Base-by-base conservation (phyloP, 176 grass and related monocot genomes). In the Juncus inflexus region DNA sequence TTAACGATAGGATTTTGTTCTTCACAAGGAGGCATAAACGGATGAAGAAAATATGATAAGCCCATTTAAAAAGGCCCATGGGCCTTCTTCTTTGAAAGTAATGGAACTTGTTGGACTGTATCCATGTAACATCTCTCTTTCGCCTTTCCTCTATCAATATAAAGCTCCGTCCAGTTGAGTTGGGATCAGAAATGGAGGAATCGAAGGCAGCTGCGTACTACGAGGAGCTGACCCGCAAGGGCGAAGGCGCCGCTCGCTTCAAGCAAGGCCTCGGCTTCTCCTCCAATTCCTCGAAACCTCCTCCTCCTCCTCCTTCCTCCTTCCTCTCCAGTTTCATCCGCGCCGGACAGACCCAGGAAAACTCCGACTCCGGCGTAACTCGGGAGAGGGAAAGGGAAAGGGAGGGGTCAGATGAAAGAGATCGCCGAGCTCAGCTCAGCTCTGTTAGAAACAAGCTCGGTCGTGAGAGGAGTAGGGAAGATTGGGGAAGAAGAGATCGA, bases 171-270 rank as follows among this genome's bases (percentile, higher is more conserved):
- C 19, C 19, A 28, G 19, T 28, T 28, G 80, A 69, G 88, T 28
- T 28, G 19, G 19, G 19, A 28, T 63, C 40, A 11, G 37, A n/a
- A 62, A 79, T 79, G 77, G 77, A 79, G 59, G 77, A 79, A 64
- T 60, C 67, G 3, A 79, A 79, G 50, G 77, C 65, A 15, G 65
- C 87, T 42, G 91, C 87, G 63, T 96, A 90, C 76, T 90, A 96
- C 80, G 92, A 97, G 70, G 87, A 97, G 71, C 85, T 97, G 61
- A 97, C 78, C 55, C 84, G 92, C 67, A 97, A 89, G 79, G 92
- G 92, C 65, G 92, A 97, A 69, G 84, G 87, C 60, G 92, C 92
- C 64, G 84, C 87, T 54, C 85, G 87, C 51, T 97, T 89, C 79
- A 97, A 97, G 67, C 92, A 84, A 77, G 87, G 87, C 50, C 92